A percentile compares a stretch with the other conserved stretches of the same genome.
These are phyloP conservation scores for Cichorium intybus DNA, from an alignment of 140 eudicot species.

Conservation along the genomic window DNA sequence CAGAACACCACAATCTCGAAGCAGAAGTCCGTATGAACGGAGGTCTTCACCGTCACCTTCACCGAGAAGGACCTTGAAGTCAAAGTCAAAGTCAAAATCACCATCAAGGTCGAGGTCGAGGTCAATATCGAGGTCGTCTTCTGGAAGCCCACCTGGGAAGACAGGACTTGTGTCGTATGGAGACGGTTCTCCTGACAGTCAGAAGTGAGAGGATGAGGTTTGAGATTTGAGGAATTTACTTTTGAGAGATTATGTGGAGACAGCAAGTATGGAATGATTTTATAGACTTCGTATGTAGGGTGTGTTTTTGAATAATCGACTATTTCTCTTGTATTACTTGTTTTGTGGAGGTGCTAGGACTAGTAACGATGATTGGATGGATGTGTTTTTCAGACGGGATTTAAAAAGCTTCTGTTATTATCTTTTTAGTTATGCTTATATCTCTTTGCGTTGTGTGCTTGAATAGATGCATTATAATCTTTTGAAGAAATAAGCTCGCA, in stretches of 20 bases:
- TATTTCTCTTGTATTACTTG: slow-evolving; percentile 7
- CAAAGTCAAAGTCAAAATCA: slow-evolving; percentile 37
- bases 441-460: too few species aligned
- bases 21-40: slow-evolving; percentile 63
- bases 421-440: neutral
- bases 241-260: neutral
- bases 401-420: slow-evolving; percentile 13
- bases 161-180: slow-evolving; percentile 85
- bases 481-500: too few species aligned
- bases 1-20: slow-evolving; percentile 58
- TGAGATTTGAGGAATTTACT: neutral
- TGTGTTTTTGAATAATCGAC: slow-evolving; percentile 29
- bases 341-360: slow-evolving; percentile 22
- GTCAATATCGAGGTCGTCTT: slow-evolving; percentile 60
- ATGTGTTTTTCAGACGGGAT: slow-evolving; percentile 12
- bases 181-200: slow-evolving; percentile 85
- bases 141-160: slow-evolving; percentile 73
- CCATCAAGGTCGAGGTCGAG: slow-evolving; percentile 37
- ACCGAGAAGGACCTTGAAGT: slow-evolving; percentile 46
- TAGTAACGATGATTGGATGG: slow-evolving; percentile 16
- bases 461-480: neutral
- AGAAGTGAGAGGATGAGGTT: slow-evolving; percentile 32
- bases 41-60: slow-evolving; percentile 54
- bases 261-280: neutral
- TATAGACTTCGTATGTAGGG: slow-evolving; percentile 31